Evolutionary conservation across 2,329 filamentous ascomycete species (phyloP).

Genomic region (Apiospora phragmitis): DNA sequence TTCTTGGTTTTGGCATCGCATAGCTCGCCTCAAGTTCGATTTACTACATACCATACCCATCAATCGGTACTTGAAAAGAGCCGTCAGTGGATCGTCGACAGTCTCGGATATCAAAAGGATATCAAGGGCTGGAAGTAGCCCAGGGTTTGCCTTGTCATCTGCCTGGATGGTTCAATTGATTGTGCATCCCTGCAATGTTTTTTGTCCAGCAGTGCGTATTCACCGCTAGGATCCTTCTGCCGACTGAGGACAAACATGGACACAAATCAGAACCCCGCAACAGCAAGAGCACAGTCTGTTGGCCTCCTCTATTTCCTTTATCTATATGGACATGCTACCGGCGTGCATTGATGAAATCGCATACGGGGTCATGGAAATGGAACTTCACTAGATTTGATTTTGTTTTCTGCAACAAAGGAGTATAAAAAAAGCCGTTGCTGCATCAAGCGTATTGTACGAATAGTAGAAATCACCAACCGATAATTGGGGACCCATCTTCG

Average conservation of each 20-base stretch:
- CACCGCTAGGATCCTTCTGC: background rate
- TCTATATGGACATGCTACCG: constrained; percentile 9
- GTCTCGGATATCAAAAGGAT: background rate
- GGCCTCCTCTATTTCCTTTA: constrained; percentile 2
- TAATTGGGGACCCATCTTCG: background rate
- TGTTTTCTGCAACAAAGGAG: constrained; percentile 12
- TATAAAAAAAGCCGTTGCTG: constrained; percentile 21
- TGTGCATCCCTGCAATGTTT: background rate
- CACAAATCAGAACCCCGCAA: background rate
- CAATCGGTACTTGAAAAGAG: background rate
- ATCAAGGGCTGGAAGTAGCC: background rate
- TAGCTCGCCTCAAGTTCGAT: constrained; percentile 6
- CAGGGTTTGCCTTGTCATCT: background rate
- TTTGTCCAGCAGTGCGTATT: background rate
- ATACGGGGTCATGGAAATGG: constrained; percentile 14
- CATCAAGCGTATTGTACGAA: constrained; percentile 5
- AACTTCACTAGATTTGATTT: constrained; percentile 17
- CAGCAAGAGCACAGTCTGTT: background rate
- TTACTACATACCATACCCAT: constrained; percentile 1
- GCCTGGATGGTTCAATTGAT: background rate
- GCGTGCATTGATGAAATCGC: constrained; percentile 11
- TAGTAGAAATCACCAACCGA: constrained; percentile 1
- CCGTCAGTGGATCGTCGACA: background rate
- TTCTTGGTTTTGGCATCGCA: constrained; percentile 7
- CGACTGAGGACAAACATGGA: background rate